These are phyloP conservation scores for Rhodotorula sp. DNA, from an alignment of 1,284 basidiomycete genomes.

Conservation along the genomic window DNA sequence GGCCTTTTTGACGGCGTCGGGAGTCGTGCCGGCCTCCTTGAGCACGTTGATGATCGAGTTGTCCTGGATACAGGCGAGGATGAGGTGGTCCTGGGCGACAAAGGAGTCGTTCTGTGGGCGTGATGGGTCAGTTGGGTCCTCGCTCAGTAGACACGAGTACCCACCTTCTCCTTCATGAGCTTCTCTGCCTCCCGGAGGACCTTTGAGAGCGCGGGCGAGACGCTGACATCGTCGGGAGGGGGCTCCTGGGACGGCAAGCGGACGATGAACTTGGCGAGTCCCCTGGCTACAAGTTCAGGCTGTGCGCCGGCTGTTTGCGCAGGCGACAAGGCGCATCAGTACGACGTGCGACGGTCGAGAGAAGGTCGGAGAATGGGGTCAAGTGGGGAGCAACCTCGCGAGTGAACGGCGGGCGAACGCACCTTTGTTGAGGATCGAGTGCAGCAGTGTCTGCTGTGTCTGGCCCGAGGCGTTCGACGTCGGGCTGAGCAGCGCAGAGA, in stretches of 20 bases:
- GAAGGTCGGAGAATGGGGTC: constrained; percentile 54
- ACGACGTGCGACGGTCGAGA: constrained; percentile 57
- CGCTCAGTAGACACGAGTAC: constrained; percentile 3
- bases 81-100: constrained; percentile 82
- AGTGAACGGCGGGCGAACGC: background rate
- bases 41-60: constrained; percentile 62
- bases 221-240: constrained; percentile 71
- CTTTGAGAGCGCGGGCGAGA: constrained; percentile 63
- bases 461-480: constrained; percentile 23
- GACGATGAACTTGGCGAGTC: constrained; percentile 43
- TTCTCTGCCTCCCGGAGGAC: constrained; percentile 76
- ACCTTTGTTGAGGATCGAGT: constrained; percentile 38
- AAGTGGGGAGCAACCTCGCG: constrained; percentile 37
- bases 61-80: constrained; percentile 74
- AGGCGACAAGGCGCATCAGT: constrained; percentile 31
- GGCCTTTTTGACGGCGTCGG: constrained; percentile 71
- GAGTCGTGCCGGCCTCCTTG: constrained; percentile 71
- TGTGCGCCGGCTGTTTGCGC: constrained; percentile 41
- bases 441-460: constrained; percentile 16
- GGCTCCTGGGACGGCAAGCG: constrained; percentile 75
- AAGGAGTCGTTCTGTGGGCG: constrained; percentile 70
- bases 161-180: constrained; percentile 72
- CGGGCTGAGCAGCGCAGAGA: constrained; percentile 65
- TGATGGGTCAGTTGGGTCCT: background rate
- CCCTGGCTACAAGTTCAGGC: constrained; percentile 39